These are phyloP conservation scores for Iris pallida DNA, from an alignment of 116 monocot genomes.

Conservation along the genomic window DNA sequence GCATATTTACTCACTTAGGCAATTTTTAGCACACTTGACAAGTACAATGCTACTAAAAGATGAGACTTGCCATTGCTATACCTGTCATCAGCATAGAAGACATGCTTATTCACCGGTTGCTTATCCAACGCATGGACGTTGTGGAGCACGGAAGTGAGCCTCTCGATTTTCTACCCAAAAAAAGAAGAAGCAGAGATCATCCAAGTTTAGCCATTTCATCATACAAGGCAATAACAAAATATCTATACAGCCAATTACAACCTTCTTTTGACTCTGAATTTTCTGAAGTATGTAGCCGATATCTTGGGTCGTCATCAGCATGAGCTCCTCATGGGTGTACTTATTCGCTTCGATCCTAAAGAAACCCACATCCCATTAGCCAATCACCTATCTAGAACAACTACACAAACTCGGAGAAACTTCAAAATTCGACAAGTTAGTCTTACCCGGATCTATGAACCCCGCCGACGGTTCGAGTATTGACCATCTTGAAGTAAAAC, in stretches of 20 bases:
- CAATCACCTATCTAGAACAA: not conserved
- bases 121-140: slow-evolving; percentile 31
- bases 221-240: not conserved
- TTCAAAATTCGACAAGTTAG: too few species aligned
- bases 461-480: slow-evolving; percentile 61
- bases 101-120: slow-evolving; percentile 53
- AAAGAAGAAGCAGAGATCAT: not conserved
- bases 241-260: slow-evolving; percentile 11
- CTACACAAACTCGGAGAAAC: not conserved
- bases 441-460: slow-evolving; percentile 67
- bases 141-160: slow-evolving; percentile 61
- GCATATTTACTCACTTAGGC: too few species aligned
- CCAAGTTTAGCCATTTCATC: not conserved
- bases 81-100: slow-evolving; percentile 93
- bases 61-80: not conserved
- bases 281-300: slow-evolving; percentile 77
- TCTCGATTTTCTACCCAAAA: slow-evolving; percentile 94
- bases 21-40: too few species aligned
- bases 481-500: slow-evolving; percentile 93
- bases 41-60: too few species aligned
- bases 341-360: slow-evolving; percentile 72
- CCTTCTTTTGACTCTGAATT: slow-evolving; percentile 90
- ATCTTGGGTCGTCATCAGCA: slow-evolving; percentile 93
- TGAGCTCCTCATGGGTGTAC: slow-evolving; percentile 67
- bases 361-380: not conserved